These are phyloP conservation scores for Lachnum nothofagi DNA, from an alignment of 2,329 filamentous ascomycete species.

Conservation along the genomic window DNA sequence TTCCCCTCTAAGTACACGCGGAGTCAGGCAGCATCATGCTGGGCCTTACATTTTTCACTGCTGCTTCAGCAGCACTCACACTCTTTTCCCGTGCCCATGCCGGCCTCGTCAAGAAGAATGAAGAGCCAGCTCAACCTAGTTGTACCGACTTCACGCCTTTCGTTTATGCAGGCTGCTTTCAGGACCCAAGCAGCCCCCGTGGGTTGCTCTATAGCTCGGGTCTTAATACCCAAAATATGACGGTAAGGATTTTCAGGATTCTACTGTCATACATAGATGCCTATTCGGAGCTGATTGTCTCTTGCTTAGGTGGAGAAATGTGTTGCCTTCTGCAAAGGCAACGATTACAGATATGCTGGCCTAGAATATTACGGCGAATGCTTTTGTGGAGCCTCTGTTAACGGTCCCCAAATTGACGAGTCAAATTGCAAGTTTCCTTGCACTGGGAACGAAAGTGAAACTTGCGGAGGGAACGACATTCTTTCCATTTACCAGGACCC, in stretches of 20 bases:
- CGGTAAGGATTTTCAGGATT: too few species aligned
- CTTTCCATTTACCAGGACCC: constrained; percentile 34
- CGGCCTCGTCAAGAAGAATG: constrained; percentile 15
- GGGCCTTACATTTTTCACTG: constrained; percentile 15
- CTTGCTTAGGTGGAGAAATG: too few species aligned
- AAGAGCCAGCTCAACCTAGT: constrained; percentile 23
- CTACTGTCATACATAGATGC: too few species aligned
- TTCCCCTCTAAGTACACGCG: not conserved
- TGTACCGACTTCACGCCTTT: constrained; percentile 32
- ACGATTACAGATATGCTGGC: constrained; percentile 34
- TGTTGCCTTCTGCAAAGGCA: constrained; percentile 36
- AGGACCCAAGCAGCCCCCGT: constrained; percentile 26
- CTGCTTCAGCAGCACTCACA: constrained; percentile 22
- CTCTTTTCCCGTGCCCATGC: constrained; percentile 23
- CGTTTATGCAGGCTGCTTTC: constrained; percentile 34
- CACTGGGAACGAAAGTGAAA: constrained; percentile 22
- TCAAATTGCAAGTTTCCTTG: constrained; percentile 26
- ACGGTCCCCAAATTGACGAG: constrained; percentile 25
- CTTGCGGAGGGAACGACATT: constrained; percentile 25
- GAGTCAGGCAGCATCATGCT: constrained; percentile 13
- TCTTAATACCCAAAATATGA: constrained; percentile 31
- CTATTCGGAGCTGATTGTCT: too few species aligned
- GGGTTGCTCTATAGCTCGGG: constrained; percentile 29
- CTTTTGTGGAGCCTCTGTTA: constrained; percentile 34
- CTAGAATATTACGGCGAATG: constrained; percentile 32